Conservation (phyloP, 164 flowering plant species). For the Nelumbo lutea region DNA sequence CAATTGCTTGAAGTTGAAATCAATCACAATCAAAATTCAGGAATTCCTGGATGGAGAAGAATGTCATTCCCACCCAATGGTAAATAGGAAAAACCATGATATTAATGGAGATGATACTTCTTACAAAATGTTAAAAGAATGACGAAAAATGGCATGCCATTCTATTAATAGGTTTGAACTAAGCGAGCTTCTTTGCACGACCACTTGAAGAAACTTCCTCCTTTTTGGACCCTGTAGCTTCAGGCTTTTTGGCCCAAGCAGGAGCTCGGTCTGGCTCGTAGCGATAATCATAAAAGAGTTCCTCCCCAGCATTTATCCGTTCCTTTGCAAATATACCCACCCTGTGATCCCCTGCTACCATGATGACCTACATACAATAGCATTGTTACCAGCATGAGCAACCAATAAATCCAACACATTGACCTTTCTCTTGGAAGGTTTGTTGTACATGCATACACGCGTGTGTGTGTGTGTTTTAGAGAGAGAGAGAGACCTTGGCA, state of each 20-base stretch:
- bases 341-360: slow-evolving; percentile 98
- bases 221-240: slow-evolving; percentile 64
- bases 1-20: too few relatives aligned
- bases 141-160: slow-evolving; percentile 14
- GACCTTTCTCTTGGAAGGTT: not conserved
- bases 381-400: not conserved
- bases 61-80: not conserved
- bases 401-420: not conserved
- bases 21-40: too few relatives aligned
- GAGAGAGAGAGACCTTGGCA: slow-evolving; percentile 64
- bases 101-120: slow-evolving; percentile 1
- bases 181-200: slow-evolving; percentile 93
- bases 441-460: not conserved
- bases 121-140: slow-evolving; percentile 33
- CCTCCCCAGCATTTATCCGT: slow-evolving; percentile 82
- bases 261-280: slow-evolving; percentile 97
- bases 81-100: not conserved
- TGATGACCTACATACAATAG: slow-evolving; percentile 75
- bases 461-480: not conserved
- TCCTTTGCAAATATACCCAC: slow-evolving; percentile 99
- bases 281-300: slow-evolving; percentile 93
- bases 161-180: slow-evolving; percentile 12
- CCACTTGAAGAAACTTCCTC: slow-evolving; percentile 75
- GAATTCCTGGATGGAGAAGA: not conserved
- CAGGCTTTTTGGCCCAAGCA: slow-evolving; percentile 98